Percentiles rank a stretch among this genome's conserved stretches.
These are phyloP conservation scores for Lepidium aucheri DNA, from an alignment of 345 rosid genomes.

Conservation along the genomic window DNA sequence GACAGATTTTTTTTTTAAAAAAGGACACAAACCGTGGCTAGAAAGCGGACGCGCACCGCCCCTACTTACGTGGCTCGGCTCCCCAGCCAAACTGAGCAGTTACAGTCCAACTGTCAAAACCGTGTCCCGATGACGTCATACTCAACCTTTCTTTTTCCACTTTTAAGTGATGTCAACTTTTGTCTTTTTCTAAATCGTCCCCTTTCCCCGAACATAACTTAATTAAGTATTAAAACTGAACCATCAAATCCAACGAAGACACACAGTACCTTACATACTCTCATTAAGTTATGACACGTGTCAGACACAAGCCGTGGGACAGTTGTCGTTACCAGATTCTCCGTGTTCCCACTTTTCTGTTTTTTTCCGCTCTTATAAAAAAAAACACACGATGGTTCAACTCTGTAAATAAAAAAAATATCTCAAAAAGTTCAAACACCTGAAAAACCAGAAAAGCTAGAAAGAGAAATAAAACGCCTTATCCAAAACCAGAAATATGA, in stretches of 20 bases:
- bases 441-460: slow-evolving; percentile 8
- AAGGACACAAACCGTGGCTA: slow-evolving; percentile 1
- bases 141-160: neutral
- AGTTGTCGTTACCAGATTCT: slow-evolving; percentile 9
- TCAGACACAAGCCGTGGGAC: slow-evolving; percentile 3
- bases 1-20: neutral
- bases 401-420: neutral
- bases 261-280: neutral
- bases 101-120: slow-evolving; percentile 13
- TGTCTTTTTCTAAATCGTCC: slow-evolving; percentile 8
- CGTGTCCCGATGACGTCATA: slow-evolving; percentile 14
- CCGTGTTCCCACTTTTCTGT: neutral
- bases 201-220: slow-evolving; percentile 17
- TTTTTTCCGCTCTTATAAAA: slow-evolving; percentile 1
- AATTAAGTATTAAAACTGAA: neutral
- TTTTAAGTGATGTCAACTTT: neutral
- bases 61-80: slow-evolving; percentile 17
- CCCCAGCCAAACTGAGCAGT: slow-evolving; percentile 5
- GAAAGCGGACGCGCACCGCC: slow-evolving; percentile 21
- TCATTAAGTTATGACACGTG: slow-evolving; percentile 12
- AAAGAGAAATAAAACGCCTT: slow-evolving; percentile 23
- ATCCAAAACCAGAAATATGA: slow-evolving; percentile 13
- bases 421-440: slow-evolving; percentile 3
- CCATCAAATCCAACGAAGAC: neutral
- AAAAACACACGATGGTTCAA: neutral